These are phyloP conservation scores for Nakaseomyces bracarensis DNA, from an alignment of 1,139 yeast species.

Conservation along the genomic window DNA sequence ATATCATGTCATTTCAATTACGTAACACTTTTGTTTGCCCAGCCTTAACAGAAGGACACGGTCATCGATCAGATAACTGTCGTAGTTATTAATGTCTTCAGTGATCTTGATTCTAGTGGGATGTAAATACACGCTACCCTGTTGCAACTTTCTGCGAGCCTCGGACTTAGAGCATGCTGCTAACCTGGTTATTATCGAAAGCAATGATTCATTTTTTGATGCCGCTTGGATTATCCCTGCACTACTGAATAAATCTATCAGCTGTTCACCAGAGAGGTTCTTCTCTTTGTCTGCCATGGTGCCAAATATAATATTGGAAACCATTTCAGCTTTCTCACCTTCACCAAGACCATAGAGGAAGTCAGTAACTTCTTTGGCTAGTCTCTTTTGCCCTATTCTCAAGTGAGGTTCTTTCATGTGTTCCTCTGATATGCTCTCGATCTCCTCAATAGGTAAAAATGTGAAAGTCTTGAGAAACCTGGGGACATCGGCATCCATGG, in stretches of 20 bases:
- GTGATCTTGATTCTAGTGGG: slow-evolving; percentile 49
- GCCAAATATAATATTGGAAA: slow-evolving; percentile 61
- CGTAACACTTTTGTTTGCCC: slow-evolving; percentile 64
- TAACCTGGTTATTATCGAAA: slow-evolving; percentile 29
- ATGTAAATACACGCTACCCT: slow-evolving; percentile 72
- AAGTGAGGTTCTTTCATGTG: slow-evolving; percentile 54
- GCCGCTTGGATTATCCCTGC: slow-evolving; percentile 52
- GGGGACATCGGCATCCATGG: slow-evolving; percentile 69
- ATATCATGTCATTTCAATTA: slow-evolving; percentile 40
- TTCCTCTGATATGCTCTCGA: slow-evolving; percentile 42
- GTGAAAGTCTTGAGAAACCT: slow-evolving; percentile 71
- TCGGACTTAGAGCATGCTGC: slow-evolving; percentile 46
- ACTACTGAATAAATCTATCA: slow-evolving; percentile 50
- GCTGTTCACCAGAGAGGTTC: slow-evolving; percentile 42
- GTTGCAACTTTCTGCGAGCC: slow-evolving; percentile 52
- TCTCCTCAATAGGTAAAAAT: slow-evolving; percentile 54
- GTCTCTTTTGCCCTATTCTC: slow-evolving; percentile 62
- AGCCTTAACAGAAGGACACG: slow-evolving; percentile 56
- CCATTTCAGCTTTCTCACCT: slow-evolving; percentile 56
- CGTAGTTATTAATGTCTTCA: slow-evolving; percentile 35
- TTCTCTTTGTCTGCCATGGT: slow-evolving; percentile 45
- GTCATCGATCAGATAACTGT: slow-evolving; percentile 49
- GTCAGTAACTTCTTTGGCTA: slow-evolving; percentile 82
- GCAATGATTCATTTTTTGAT: slow-evolving; percentile 32
- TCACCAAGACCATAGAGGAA: slow-evolving; percentile 73